A percentile compares a stretch with the other conserved stretches of the same genome.
These are phyloP conservation scores for Lachnellula subtilissima DNA, from an alignment of 2,329 filamentous ascomycete species.

Conservation along the genomic window DNA sequence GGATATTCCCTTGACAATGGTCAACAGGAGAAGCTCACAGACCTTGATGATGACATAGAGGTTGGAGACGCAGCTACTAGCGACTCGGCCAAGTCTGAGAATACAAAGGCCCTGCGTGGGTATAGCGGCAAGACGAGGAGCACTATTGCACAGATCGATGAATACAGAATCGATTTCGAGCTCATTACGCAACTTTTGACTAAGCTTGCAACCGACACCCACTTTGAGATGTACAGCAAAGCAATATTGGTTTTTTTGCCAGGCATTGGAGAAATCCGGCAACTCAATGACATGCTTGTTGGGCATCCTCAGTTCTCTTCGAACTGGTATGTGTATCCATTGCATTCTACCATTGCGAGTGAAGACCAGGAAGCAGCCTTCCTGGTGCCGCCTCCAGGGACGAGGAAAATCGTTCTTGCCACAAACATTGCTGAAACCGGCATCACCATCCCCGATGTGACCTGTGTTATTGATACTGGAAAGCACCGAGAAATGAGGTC, in stretches of 20 bases:
- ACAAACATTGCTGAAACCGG: constrained; percentile 99
- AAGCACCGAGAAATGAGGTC: constrained; percentile 92
- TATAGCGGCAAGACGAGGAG: constrained; percentile 75
- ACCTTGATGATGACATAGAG: constrained; percentile 57
- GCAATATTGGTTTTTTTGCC: constrained; percentile 93
- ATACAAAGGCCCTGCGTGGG: constrained; percentile 59
- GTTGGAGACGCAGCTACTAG: constrained; percentile 46
- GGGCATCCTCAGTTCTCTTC: constrained; percentile 70
- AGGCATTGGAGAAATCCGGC: constrained; percentile 87
- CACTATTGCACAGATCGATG: constrained; percentile 73
- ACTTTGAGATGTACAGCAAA: constrained; percentile 70
- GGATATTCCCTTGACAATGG: constrained; percentile 59
- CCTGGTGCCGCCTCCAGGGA: constrained; percentile 71
- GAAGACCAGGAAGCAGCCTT: constrained; percentile 97
- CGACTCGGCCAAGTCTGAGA: constrained; percentile 43
- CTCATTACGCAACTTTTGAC: constrained; percentile 76
- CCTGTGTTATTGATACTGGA: constrained; percentile 91
- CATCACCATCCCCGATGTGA: constrained; percentile 97
- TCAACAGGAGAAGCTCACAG: constrained; percentile 44
- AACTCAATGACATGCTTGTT: constrained; percentile 78
- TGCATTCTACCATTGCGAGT: constrained; percentile 92
- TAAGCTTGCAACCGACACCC: constrained; percentile 65
- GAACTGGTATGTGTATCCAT: constrained; percentile 79
- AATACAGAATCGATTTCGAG: constrained; percentile 87
- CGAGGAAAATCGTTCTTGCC: constrained; percentile 88